phyloP scores from a whole-genome alignment of 805 yeast species.

The Torulaspora delbrueckii region DNA sequence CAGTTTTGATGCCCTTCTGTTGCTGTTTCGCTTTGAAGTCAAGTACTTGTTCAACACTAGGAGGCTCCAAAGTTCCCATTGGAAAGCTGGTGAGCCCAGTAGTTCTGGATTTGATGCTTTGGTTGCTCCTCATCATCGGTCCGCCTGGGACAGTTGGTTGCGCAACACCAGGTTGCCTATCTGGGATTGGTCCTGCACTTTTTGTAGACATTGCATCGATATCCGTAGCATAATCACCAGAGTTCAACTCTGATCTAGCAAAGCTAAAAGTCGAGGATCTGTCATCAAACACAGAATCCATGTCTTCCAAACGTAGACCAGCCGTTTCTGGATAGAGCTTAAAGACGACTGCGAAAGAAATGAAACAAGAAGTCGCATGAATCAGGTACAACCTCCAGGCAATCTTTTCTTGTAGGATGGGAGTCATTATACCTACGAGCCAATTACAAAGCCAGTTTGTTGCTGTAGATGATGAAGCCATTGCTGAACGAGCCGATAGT shows the following conservation, averaged over 20 bases:
- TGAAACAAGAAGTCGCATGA: conserved; percentile 71
- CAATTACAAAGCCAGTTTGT: conserved; percentile 92
- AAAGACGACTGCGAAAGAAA: conserved; percentile 69
- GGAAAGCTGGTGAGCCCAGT: conserved; percentile 14
- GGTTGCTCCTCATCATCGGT: conserved; percentile 13
- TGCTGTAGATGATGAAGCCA: conserved; percentile 87
- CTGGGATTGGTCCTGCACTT: conserved; percentile 10
- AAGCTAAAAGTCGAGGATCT: conserved; percentile 36
- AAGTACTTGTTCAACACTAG: conserved; percentile 37
- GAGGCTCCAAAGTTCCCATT: conserved; percentile 35
- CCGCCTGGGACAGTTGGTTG: not conserved
- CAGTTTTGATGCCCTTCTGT: conserved; percentile 23
- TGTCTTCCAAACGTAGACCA: conserved; percentile 82
- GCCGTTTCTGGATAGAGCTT: conserved; percentile 83
- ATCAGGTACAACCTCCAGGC: conserved; percentile 77
- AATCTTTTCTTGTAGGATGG: conserved; percentile 70
- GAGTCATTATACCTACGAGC: conserved; percentile 88
- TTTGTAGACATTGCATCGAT: conserved; percentile 7
- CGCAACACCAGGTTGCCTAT: conserved; percentile 4
- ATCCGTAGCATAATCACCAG: conserved; percentile 2
- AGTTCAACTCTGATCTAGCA: conserved; percentile 15
- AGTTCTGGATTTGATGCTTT: conserved; percentile 15
- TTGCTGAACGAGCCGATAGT: conserved; percentile 76
- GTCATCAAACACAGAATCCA: conserved; percentile 87
- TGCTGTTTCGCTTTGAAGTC: conserved; percentile 33